Conservation (phyloP, 495 filamentous ascomycete species). For the Astrocystis sublimbata region DNA sequence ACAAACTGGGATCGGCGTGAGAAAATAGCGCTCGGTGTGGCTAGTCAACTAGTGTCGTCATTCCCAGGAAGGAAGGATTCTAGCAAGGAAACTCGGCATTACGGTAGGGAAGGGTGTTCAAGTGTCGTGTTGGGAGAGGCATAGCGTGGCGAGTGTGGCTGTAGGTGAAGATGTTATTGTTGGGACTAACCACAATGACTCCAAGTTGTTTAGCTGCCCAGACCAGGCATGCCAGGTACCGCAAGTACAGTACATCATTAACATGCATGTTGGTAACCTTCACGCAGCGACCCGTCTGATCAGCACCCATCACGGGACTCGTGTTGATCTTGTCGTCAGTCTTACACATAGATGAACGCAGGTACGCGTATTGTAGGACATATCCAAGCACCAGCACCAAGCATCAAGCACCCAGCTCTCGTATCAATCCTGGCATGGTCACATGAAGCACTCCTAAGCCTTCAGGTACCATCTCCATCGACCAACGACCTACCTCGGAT, state of each 20-base stretch:
- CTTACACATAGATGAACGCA: conserved; percentile 17
- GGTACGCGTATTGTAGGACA: conserved; percentile 12
- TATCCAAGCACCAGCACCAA: too few relatives aligned
- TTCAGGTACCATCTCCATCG: neutral
- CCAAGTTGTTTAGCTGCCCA: too few relatives aligned
- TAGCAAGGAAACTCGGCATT: neutral
- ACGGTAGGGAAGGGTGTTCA: neutral
- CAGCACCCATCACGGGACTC: conserved; percentile 16
- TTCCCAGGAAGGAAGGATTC: neutral
- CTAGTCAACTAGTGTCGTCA: conserved; percentile 5
- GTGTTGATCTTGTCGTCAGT: neutral
- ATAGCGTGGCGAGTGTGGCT: neutral
- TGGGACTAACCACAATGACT: neutral
- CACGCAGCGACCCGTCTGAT: conserved; percentile 2
- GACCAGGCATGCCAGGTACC: too few relatives aligned
- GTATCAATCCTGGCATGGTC: neutral
- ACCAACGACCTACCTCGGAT: neutral
- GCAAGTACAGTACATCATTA: conserved; percentile 8
- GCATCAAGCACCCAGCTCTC: neutral
- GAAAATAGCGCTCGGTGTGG: conserved; percentile 15
- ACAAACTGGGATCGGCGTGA: conserved; percentile 7
- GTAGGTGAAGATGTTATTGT: neutral
- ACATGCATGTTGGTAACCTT: neutral
- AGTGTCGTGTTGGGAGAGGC: neutral
- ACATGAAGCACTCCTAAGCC: neutral